Base-by-base conservation (phyloP, 1,284 basidiomycete genomes). In the Moniliella sp. region DNA sequence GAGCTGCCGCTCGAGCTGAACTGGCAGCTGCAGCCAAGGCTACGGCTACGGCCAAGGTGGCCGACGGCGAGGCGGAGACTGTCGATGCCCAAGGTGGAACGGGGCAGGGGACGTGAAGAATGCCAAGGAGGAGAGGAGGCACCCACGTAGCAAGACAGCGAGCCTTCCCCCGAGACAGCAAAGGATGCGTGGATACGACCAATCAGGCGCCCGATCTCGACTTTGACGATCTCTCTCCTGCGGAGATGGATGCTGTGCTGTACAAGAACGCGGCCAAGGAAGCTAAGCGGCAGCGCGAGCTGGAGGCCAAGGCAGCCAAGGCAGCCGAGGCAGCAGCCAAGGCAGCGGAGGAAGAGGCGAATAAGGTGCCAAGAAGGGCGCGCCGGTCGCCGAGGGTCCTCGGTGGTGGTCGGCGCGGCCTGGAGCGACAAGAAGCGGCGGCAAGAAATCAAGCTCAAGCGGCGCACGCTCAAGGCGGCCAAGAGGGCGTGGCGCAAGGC, bases 101-200 rank as follows among this genome's bases (percentile, higher is more conserved):
- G 57, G 68, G 70, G 1, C 76, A 78, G 46, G 88, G 94, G 63
- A 67, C 70, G 1, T 79, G 80, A 52, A 74, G 88, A 10, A 57
- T 73, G 4, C 28, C 23, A 2, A 32, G 23, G 1, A 18, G 33
- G 39, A 13, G 18, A 28, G 4, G 28, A 33, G 7, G 8, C 5
- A 5, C 11, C 29, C 9, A 23, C 10, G 30, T 30, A 23, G 15
- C n/a, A 30, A 16, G 25, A 32, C 12, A 8, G 29, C 30, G 18
- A 30, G 11, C 39, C 39, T 12, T 40, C 35, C 14, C 9, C 4
- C 7, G n/a, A 18, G 11, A 5, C 12, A 11, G 15, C n/a, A 4
- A 14, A 27, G 15, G 32, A 15, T 18, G 32, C 19, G 5, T 15
- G 12, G 28, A 25, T 14, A 15, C 26, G 12, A 17, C 19, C 8